phyloP scores from a whole-genome alignment of 768 basidiomycete species.

The Russula brevipes region DNA sequence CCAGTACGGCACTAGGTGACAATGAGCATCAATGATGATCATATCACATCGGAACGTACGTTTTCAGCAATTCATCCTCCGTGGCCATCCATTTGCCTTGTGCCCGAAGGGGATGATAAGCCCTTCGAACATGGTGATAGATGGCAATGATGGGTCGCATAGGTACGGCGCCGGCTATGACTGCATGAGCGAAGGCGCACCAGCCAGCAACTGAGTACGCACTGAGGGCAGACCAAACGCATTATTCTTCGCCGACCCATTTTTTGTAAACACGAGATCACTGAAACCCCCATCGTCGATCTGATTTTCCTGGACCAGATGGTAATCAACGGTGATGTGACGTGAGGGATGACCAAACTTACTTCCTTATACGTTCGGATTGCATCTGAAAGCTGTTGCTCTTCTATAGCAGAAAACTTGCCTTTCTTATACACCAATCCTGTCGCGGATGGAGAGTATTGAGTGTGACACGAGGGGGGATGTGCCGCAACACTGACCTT shows the following conservation, averaged over 20 bases:
- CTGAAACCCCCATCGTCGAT: constrained; percentile 51
- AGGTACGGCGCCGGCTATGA: constrained; percentile 60
- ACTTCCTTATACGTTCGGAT: constrained; percentile 60
- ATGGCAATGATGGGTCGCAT: constrained; percentile 78
- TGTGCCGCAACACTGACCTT: constrained; percentile 43
- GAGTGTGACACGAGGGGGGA: not conserved
- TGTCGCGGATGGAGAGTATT: constrained; percentile 30
- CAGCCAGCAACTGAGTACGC: constrained; percentile 27
- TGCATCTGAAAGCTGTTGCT: constrained; percentile 56
- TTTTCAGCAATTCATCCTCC: constrained; percentile 59
- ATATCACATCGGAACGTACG: constrained; percentile 40
- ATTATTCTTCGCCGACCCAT: constrained; percentile 50
- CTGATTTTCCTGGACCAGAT: constrained; percentile 41
- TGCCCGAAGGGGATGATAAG: constrained; percentile 60
- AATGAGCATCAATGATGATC: not conserved
- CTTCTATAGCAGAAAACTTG: constrained; percentile 78
- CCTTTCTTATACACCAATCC: constrained; percentile 86
- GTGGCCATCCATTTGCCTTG: constrained; percentile 65
- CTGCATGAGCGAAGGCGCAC: not conserved
- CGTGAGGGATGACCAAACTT: constrained; percentile 27
- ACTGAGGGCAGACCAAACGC: constrained; percentile 80
- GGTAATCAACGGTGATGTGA: constrained; percentile 11
- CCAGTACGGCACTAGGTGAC: constrained; percentile 53
- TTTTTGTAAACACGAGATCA: constrained; percentile 64
- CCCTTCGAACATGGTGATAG: constrained; percentile 73